Conservation (phyloP, 805 yeast species). For the Ogataea zsoltii region DNA sequence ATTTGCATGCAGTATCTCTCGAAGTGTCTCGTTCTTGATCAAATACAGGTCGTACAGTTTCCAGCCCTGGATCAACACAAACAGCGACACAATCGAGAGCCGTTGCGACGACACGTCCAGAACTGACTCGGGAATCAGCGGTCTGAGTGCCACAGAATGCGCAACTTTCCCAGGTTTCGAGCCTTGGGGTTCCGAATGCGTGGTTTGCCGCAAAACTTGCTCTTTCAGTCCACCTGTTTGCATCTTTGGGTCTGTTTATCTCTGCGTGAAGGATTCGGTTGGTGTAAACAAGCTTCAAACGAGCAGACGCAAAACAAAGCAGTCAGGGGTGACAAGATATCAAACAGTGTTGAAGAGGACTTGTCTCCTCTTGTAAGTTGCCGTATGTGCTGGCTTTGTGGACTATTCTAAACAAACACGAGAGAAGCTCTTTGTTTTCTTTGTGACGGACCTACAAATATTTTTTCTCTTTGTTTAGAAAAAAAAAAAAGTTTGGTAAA, state of each 20-base stretch:
- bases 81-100: slow-evolving; percentile 61
- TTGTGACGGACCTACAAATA: not conserved
- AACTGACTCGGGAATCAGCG: slow-evolving; percentile 63
- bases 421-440: too few relatives aligned
- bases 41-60: slow-evolving; percentile 72
- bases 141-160: slow-evolving; percentile 5
- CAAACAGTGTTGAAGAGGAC: too few relatives aligned
- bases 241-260: not conserved
- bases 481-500: too few relatives aligned
- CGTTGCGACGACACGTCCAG: slow-evolving; percentile 81
- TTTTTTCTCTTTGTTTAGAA: not conserved
- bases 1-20: slow-evolving; percentile 22
- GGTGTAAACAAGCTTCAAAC: not conserved
- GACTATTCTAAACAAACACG: too few relatives aligned
- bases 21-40: slow-evolving; percentile 46
- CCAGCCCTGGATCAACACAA: slow-evolving; percentile 79
- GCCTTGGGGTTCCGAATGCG: not conserved
- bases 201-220: not conserved
- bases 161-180: not conserved
- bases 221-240: not conserved
- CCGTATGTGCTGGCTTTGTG: too few relatives aligned
- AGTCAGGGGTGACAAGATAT: too few relatives aligned
- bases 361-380: too few relatives aligned
- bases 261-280: too few relatives aligned
- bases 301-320: not conserved